Conservation (phyloP, 306 rosid genomes). For the Fragaria vesca region DNA sequence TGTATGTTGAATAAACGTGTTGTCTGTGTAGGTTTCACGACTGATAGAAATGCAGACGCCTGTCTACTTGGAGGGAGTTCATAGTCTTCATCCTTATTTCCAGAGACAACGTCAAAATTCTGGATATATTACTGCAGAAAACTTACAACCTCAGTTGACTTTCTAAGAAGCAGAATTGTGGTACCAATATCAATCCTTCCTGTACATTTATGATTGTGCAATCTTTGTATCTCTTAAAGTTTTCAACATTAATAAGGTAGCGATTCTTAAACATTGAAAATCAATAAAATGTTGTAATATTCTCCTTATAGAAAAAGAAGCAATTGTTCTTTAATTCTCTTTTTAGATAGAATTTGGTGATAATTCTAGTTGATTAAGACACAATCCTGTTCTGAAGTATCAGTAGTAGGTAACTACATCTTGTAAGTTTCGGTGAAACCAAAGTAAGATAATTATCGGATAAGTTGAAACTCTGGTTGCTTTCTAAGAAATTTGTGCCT, state of each 20-base stretch:
- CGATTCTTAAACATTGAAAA: background rate
- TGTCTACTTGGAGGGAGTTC: conserved; percentile 69
- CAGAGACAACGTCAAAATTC: conserved; percentile 43
- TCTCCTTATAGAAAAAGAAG: background rate
- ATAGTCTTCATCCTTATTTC: conserved; percentile 70
- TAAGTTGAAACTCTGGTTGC: too few relatives aligned
- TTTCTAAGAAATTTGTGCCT: too few relatives aligned
- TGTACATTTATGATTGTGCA: background rate
- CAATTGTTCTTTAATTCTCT: background rate
- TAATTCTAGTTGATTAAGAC: too few relatives aligned
- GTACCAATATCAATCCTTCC: background rate
- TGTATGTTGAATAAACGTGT: conserved; percentile 15
- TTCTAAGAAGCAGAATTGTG: conserved; percentile 1
- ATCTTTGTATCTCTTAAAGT: background rate
- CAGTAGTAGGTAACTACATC: too few relatives aligned
- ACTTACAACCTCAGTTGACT: conserved; percentile 4
- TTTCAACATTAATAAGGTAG: background rate
- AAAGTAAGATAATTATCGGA: too few relatives aligned
- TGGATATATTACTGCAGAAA: conserved; percentile 2
- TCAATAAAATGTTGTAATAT: background rate
- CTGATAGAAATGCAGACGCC: conserved; percentile 93
- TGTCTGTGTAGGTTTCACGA: conserved; percentile 68
- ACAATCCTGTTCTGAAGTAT: too few relatives aligned
- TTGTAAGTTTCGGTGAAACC: too few relatives aligned
- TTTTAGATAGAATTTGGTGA: background rate